Percentiles rank a stretch among this genome's conserved stretches.
Evolutionary conservation across 768 basidiomycete genomes (phyloP).

Genomic region (Naganishia kalamii): DNA sequence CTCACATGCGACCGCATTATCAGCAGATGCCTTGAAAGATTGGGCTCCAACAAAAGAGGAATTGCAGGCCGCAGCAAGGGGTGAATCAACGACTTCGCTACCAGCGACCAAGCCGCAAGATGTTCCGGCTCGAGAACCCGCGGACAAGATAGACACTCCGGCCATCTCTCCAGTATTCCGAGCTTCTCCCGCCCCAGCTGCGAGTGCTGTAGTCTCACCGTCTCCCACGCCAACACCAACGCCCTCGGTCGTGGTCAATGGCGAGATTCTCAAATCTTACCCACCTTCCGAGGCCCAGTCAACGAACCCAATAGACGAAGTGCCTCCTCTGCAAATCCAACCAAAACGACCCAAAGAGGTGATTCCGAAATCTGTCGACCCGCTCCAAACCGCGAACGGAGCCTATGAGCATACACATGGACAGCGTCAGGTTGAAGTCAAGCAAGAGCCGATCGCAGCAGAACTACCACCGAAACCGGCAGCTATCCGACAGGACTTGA

Average conservation of each 20-base stretch:
- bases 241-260: conserved; percentile 9
- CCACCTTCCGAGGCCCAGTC: not conserved
- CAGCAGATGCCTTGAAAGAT: not conserved
- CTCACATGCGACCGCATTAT: not conserved
- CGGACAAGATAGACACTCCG: not conserved
- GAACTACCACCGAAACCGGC: not conserved
- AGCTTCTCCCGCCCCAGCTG: not conserved
- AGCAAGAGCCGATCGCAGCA: not conserved
- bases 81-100: not conserved
- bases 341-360: not conserved
- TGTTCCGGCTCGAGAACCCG: not conserved
- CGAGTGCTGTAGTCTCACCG: not conserved
- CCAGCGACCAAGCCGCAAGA: not conserved
- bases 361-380: not conserved
- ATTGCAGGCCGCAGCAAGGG: not conserved
- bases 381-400: too few relatives aligned
- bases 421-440: not conserved
- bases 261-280: conserved; percentile 5
- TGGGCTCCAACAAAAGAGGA: conserved; percentile 12
- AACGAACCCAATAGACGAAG: not conserved
- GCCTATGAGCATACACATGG: not conserved
- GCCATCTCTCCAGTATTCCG: not conserved
- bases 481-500: not conserved
- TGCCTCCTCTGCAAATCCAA: conserved; percentile 2
- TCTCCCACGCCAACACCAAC: conserved; percentile 3